Evolutionary conservation across 1,139 yeast genomes (phyloP).

Genomic region (Arxiozyma bovina): DNA sequence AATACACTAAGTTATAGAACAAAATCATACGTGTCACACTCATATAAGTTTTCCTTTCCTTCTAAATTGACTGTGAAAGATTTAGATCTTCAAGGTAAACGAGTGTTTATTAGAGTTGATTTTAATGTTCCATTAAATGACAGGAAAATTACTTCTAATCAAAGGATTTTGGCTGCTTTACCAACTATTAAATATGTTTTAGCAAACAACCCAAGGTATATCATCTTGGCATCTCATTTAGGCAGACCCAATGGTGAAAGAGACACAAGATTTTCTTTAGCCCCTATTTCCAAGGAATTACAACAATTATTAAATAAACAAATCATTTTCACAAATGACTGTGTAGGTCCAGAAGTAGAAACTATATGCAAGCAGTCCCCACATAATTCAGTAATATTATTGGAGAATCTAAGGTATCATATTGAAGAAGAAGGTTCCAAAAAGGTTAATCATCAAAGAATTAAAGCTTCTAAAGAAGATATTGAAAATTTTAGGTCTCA

Average conservation of each 20-base stretch:
- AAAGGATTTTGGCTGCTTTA: constrained; percentile 67
- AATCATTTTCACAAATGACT: constrained; percentile 41
- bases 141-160: constrained; percentile 15
- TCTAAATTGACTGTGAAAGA: constrained; percentile 87
- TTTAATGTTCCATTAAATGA: constrained; percentile 18
- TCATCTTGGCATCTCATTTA: constrained; percentile 57
- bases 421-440: constrained; percentile 36
- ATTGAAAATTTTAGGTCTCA: constrained; percentile 79
- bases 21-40: too few relatives aligned
- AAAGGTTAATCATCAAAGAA: constrained; percentile 15
- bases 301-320: constrained; percentile 57
- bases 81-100: constrained; percentile 71
- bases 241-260: constrained; percentile 19
- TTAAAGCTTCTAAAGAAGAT: constrained; percentile 51
- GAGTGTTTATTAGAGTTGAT: constrained; percentile 41
- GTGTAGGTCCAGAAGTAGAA: constrained; percentile 72
- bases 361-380: constrained; percentile 17
- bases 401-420: constrained; percentile 96
- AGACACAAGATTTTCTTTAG: constrained; percentile 68
- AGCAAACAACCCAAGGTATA: constrained; percentile 80
- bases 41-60: constrained; percentile 29
- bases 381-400: constrained; percentile 31
- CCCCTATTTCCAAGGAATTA: constrained; percentile 86
- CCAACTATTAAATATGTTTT: constrained; percentile 92
- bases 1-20: too few relatives aligned